These are phyloP conservation scores for Pleurotus djamor DNA, from an alignment of 768 basidiomycete genomes.

Conservation along the genomic window DNA sequence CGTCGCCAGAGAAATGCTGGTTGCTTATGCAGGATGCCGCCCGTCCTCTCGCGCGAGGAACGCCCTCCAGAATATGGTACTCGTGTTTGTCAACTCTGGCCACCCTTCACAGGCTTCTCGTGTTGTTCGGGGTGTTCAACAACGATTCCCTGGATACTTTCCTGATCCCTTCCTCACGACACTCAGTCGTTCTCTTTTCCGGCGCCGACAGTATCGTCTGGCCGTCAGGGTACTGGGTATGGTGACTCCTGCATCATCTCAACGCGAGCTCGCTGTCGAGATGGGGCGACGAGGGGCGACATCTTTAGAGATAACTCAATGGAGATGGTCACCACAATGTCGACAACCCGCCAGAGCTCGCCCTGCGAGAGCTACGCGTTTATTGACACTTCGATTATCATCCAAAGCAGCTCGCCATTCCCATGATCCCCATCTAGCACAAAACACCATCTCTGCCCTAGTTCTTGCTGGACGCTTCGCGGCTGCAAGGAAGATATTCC, in stretches of 20 bases:
- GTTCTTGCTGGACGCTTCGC: constrained; percentile 37
- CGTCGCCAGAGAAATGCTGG: constrained; percentile 30
- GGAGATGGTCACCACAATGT: constrained; percentile 10
- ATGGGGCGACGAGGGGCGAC: constrained; percentile 29
- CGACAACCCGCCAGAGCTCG: constrained; percentile 24
- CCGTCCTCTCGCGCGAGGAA: constrained; percentile 33
- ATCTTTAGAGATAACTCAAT: constrained; percentile 16
- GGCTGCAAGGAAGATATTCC: constrained; percentile 43
- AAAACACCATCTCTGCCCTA: constrained; percentile 33
- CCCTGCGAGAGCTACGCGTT: constrained; percentile 12
- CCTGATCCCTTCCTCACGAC: constrained; percentile 32
- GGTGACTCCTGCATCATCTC: constrained; percentile 17
- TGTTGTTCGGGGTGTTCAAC: constrained; percentile 37
- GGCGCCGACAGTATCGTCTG: constrained; percentile 31
- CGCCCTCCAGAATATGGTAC: constrained; percentile 46
- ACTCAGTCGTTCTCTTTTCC: constrained; percentile 37
- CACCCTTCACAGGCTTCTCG: constrained; percentile 31
- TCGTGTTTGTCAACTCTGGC: constrained; percentile 32
- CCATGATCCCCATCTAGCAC: constrained; percentile 21
- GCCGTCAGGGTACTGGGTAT: constrained; percentile 29
- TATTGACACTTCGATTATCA: constrained; percentile 16
- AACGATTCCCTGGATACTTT: constrained; percentile 34
- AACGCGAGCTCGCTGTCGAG: constrained; percentile 24
- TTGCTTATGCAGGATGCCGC: constrained; percentile 28
- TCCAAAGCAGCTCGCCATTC: constrained; percentile 21